A percentile compares a stretch with the other conserved stretches of the same genome.
phyloP scores from a whole-genome alignment of 1,139 yeast genomes.

The Protomyces macrosporus region DNA sequence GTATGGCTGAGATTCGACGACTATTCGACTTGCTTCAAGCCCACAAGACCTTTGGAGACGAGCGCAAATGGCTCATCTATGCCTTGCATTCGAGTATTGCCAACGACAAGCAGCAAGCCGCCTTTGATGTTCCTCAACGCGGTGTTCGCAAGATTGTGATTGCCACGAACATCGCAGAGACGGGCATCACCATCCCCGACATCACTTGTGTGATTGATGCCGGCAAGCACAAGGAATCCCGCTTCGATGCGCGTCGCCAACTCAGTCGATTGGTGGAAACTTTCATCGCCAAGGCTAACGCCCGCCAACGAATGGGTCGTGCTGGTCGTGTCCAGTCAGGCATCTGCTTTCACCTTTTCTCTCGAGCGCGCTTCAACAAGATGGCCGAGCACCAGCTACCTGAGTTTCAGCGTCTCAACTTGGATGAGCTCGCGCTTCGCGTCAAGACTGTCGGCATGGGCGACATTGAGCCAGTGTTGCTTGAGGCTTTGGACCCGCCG shows the following conservation, averaged over 20 bases:
- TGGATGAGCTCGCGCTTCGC: constrained; percentile 64
- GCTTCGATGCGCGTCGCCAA: constrained; percentile 54
- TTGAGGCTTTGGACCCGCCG: constrained; percentile 68
- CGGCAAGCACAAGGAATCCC: constrained; percentile 64
- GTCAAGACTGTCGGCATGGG: constrained; percentile 72
- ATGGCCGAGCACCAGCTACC: constrained; percentile 67
- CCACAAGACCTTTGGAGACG: constrained; percentile 47
- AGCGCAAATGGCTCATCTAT: constrained; percentile 49
- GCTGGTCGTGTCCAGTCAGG: constrained; percentile 80
- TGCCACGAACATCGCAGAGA: constrained; percentile 70
- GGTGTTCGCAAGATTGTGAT: constrained; percentile 62
- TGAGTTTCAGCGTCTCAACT: constrained; percentile 65
- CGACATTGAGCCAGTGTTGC: constrained; percentile 51
- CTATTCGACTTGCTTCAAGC: constrained; percentile 60
- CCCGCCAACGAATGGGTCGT: constrained; percentile 76
- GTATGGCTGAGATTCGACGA: constrained; percentile 69
- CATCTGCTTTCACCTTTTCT: constrained; percentile 61
- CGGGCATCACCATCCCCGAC: constrained; percentile 75
- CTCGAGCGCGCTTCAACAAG: constrained; percentile 46
- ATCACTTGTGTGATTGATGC: constrained; percentile 74
- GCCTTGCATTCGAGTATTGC: constrained; percentile 75
- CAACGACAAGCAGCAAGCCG: constrained; percentile 56
- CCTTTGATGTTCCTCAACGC: constrained; percentile 50
- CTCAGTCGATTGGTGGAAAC: constrained; percentile 61
- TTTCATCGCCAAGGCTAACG: constrained; percentile 75